Base-by-base conservation (phyloP, 2,329 filamentous ascomycete genomes). In the Harringtonia aguacate region DNA sequence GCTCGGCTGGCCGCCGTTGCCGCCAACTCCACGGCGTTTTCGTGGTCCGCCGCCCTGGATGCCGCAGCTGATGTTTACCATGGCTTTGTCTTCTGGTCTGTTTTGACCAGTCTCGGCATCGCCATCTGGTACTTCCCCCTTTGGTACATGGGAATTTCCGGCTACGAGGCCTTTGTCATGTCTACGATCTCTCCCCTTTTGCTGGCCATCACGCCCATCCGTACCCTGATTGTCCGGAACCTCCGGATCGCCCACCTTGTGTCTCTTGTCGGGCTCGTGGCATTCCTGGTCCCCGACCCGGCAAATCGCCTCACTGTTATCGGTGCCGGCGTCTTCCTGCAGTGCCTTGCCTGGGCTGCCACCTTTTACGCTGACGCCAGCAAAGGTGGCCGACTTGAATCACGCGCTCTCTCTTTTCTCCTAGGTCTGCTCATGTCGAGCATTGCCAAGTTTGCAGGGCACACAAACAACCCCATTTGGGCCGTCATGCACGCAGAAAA, bases 121-220 rank as follows among this genome's bases (percentile, higher is more conserved):
- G 72, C 86, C 35, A 84, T 98, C 36, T 98, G 92, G 92, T 98
- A 94, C 63, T 98, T 98, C 61, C 92, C 92, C 14, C 76, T 98
- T 12, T 98, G 92, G 92, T 80, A 95, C 61, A 98, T 98, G 92
- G 92, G 92, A 24, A 94, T 98, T 48, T 97, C 90, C 4, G 92
- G 92, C 50, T 98, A 92, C 58, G 92, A 98, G 65, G 83, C 81
- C 36, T 72, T 94, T 52, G 81, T 98, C 56, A 83, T 97, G 79
- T 77, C 75, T 40, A 90, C 86, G 4, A 63, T 90, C 41, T 85
- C 89, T 5, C 92, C 92, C 0, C 70, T 89, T 33, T 62, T 97
- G 18, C 77, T 98, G 36, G 79, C 73, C 20, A 81, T 88, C 49
- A 73, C 72, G 38, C 69, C 80, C 1, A 48, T 95, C 17, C 82